These are phyloP conservation scores for Populus hybrid DNA, from an alignment of 441 rosid genomes.

Conservation along the genomic window DNA sequence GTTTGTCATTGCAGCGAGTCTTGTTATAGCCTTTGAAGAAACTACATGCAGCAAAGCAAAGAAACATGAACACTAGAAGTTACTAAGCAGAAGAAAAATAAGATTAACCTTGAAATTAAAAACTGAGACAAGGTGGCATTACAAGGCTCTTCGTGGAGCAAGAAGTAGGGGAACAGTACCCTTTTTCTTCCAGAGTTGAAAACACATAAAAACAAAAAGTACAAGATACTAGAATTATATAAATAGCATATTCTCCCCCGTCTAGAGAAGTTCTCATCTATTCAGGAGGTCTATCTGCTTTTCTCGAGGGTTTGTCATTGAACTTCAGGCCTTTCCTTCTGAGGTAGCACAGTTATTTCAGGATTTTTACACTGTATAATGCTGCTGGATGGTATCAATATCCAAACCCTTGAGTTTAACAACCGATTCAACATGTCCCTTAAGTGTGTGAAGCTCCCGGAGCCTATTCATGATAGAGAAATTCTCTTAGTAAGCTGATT, in stretches of 20 bases:
- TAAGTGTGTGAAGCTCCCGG: conserved; percentile 87
- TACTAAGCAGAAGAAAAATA: background rate
- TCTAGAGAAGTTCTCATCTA: conserved; percentile 19
- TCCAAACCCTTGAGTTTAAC: conserved; percentile 94
- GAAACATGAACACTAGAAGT: background rate
- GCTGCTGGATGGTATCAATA: conserved; percentile 90
- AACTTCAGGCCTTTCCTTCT: background rate
- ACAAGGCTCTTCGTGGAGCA: conserved; percentile 24
- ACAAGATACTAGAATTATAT: conserved; percentile 27
- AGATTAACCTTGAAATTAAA: conserved; percentile 2
- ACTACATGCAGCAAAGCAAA: background rate
- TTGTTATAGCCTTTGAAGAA: no score
- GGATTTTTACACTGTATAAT: conserved; percentile 66
- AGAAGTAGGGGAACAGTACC: conserved; percentile 21
- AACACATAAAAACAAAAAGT: conserved; percentile 10
- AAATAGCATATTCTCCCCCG: conserved; percentile 22
- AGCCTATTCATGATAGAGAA: conserved; percentile 36
- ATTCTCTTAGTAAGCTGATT: background rate
- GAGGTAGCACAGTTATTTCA: background rate
- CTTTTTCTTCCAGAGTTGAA: conserved; percentile 19
- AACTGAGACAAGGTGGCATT: conserved; percentile 13
- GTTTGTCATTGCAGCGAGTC: no score
- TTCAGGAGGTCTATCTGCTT: conserved; percentile 16
- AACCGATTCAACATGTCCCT: conserved; percentile 95
- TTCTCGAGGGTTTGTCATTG: background rate